A percentile compares a stretch with the other conserved stretches of the same genome.
phyloP scores from a whole-genome alignment of 2,329 filamentous ascomycete genomes.

The Zasmidium angulare region DNA sequence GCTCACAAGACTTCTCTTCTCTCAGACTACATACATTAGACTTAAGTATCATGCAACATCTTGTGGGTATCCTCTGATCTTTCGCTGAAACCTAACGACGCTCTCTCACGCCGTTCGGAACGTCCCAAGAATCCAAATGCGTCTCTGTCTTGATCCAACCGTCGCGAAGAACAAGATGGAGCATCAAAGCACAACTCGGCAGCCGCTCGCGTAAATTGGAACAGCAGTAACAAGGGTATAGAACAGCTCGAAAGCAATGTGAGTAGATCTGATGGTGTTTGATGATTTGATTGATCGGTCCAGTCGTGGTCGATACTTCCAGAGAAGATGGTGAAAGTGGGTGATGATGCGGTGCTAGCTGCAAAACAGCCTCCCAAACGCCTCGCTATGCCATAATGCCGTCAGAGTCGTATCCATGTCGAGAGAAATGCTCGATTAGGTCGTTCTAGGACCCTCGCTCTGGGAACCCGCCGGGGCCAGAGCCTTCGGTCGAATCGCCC shows the following conservation, averaged over 20 bases:
- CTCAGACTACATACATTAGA: background rate
- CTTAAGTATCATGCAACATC: background rate
- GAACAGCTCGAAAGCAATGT: conserved; percentile 1
- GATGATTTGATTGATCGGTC: background rate
- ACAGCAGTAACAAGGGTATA: conserved; percentile 6
- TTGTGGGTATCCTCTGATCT: background rate
- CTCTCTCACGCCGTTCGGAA: no score
- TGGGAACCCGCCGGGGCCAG: conserved; percentile 19
- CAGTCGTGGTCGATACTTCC: background rate
- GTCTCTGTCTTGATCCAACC: background rate
- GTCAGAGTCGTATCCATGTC: conserved; percentile 18
- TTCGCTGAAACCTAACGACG: background rate
- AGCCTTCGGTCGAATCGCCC: conserved; percentile 60
- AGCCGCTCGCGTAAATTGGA: background rate
- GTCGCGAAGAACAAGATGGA: background rate
- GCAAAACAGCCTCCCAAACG: conserved; percentile 4
- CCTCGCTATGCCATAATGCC: conserved; percentile 12
- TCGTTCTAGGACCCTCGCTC: conserved; percentile 16
- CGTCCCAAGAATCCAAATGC: background rate
- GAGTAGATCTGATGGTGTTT: background rate
- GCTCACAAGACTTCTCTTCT: background rate
- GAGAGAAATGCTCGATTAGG: conserved; percentile 8
- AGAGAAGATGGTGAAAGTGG: background rate
- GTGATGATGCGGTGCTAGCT: background rate
- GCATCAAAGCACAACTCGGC: no score